Percentiles rank a stretch among this genome's conserved stretches.
Conservation (phyloP, 371 early-diverging fungal species). For the Lichtheimia ornata region DNA sequence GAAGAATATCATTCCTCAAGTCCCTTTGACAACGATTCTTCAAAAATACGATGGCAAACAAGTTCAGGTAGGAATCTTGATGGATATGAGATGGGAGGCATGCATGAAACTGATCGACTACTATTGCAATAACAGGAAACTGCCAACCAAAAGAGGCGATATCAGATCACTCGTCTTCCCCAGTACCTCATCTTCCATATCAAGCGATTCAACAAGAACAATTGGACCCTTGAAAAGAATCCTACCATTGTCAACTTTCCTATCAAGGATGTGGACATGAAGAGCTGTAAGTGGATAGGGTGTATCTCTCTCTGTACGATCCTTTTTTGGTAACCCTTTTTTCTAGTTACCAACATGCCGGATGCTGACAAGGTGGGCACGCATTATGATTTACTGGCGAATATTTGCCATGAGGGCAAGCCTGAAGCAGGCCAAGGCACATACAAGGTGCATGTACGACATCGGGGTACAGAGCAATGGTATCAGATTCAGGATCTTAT, state of each 20-base stretch:
- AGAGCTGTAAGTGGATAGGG: slow-evolving; percentile 54
- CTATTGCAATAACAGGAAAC: slow-evolving; percentile 51
- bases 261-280: slow-evolving; percentile 82
- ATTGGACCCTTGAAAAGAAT: slow-evolving; percentile 89
- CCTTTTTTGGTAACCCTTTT: not conserved
- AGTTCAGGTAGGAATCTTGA: slow-evolving; percentile 56
- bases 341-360: slow-evolving; percentile 51
- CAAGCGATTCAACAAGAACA: slow-evolving; percentile 91
- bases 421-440: slow-evolving; percentile 69
- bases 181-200: slow-evolving; percentile 89
- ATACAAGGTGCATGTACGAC: slow-evolving; percentile 83
- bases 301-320: not conserved
- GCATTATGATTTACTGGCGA: slow-evolving; percentile 88
- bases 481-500: slow-evolving; percentile 92
- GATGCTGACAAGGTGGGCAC: slow-evolving; percentile 48
- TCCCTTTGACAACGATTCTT: slow-evolving; percentile 76
- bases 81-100: too few relatives aligned
- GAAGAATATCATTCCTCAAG: slow-evolving; percentile 91
- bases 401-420: slow-evolving; percentile 90
- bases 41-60: slow-evolving; percentile 85
- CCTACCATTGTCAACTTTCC: slow-evolving; percentile 98
- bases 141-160: slow-evolving; percentile 66
- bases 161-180: slow-evolving; percentile 78
- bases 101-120: too few relatives aligned
- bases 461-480: slow-evolving; percentile 89